These are phyloP conservation scores for Cryphonectria naterciae DNA, from an alignment of 2,329 filamentous ascomycete species.

Conservation along the genomic window DNA sequence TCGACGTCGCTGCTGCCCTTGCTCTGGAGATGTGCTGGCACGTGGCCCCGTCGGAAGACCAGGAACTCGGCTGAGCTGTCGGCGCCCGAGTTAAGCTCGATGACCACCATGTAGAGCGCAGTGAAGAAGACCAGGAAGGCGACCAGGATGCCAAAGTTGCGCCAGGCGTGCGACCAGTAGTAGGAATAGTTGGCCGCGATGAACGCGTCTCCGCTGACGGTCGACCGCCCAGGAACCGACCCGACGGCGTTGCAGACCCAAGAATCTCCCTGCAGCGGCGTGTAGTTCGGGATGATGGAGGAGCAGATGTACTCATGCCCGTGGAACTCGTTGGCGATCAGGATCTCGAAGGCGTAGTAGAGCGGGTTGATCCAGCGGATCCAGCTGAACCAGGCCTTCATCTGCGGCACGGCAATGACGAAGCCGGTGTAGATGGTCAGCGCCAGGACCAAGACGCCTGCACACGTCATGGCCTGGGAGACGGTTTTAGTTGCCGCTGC, in stretches of 20 bases:
- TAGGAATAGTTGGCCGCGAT: slow-evolving; percentile 61
- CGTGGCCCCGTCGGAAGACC: slow-evolving; percentile 64
- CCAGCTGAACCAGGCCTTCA: slow-evolving; percentile 77
- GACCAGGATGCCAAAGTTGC: slow-evolving; percentile 71
- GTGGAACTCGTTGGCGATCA: slow-evolving; percentile 75
- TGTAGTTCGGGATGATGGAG: slow-evolving; percentile 51
- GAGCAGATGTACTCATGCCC: slow-evolving; percentile 61
- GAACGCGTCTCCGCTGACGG: slow-evolving; percentile 65
- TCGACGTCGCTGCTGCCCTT: slow-evolving; percentile 31
- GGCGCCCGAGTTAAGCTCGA: slow-evolving; percentile 67
- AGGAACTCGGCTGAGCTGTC: slow-evolving; percentile 69
- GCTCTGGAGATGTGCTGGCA: slow-evolving; percentile 46
- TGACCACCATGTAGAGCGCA: slow-evolving; percentile 63
- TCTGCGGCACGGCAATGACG: slow-evolving; percentile 54
- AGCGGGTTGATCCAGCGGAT: slow-evolving; percentile 76
- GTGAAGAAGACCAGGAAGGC: slow-evolving; percentile 69
- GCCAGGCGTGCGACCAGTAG: slow-evolving; percentile 61
- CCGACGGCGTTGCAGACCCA: slow-evolving; percentile 60
- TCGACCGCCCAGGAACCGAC: slow-evolving; percentile 55
- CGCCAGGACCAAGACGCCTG: slow-evolving; percentile 60
- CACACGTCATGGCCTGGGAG: slow-evolving; percentile 58
- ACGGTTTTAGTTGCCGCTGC: slow-evolving; percentile 71
- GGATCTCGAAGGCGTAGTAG: slow-evolving; percentile 72
- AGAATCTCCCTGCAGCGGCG: slow-evolving; percentile 46
- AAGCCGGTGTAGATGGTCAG: slow-evolving; percentile 67